Conservation (phyloP, 73 alveolate species). For the Paraurostyla sp. region DNA sequence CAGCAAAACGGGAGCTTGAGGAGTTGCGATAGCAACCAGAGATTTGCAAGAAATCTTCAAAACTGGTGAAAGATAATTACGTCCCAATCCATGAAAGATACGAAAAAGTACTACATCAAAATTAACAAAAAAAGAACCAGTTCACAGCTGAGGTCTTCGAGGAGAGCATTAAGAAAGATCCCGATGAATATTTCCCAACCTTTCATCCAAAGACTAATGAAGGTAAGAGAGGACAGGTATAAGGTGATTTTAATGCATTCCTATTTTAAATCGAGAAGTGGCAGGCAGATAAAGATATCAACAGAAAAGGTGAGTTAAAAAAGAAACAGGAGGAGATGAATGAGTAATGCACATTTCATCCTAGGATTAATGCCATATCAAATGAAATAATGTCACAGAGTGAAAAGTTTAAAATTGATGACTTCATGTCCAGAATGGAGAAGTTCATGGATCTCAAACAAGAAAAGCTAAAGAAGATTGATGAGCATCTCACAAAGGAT, state of each 20-base stretch:
- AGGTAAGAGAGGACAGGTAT: neutral
- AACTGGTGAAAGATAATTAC: neutral
- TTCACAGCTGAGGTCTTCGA: conserved; percentile 10
- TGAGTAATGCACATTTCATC: conserved; percentile 10
- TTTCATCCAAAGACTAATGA: conserved; percentile 27
- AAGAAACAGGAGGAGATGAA: neutral
- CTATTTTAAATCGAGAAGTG: neutral
- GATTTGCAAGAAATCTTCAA: conserved; percentile 25
- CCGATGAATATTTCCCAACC: conserved; percentile 52
- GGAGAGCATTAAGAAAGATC: conserved; percentile 35
- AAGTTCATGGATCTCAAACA: conserved; percentile 18
- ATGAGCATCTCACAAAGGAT: neutral
- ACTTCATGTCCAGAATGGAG: conserved; percentile 26
- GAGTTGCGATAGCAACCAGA: conserved; percentile 43
- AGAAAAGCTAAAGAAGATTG: neutral
- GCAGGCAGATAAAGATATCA: neutral
- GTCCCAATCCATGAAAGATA: conserved; percentile 56
- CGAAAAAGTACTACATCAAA: conserved; percentile 12
- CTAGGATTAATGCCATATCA: neutral
- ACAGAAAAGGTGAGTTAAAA: neutral
- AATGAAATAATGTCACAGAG: neutral
- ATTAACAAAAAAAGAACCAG: neutral
- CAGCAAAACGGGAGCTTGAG: conserved; percentile 49
- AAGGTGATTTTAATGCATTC: neutral
- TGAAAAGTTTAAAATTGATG: conserved; percentile 24